These are phyloP conservation scores for Elsinoe australis DNA, from an alignment of 2,329 filamentous ascomycete genomes.

Conservation along the genomic window DNA sequence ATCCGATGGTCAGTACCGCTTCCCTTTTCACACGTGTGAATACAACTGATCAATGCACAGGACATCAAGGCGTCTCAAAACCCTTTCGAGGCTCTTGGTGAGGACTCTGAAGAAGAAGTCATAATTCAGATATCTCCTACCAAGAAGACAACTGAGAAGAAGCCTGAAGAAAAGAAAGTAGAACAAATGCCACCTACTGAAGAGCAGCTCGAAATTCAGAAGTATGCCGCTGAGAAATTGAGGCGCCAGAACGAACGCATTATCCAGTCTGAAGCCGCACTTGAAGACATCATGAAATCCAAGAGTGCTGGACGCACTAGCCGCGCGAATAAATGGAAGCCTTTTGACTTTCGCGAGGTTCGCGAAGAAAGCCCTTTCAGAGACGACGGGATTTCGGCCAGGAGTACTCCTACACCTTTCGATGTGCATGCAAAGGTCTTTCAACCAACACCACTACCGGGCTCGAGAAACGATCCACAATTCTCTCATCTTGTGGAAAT, in stretches of 20 bases:
- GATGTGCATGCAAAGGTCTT: slow-evolving; percentile 30
- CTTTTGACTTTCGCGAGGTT: slow-evolving; percentile 23
- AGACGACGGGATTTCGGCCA: slow-evolving; percentile 14
- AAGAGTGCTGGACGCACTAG: slow-evolving; percentile 9
- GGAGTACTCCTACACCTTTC: slow-evolving; percentile 14
- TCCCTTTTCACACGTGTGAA: no score
- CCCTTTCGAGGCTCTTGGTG: slow-evolving; percentile 8
- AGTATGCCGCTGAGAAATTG: slow-evolving; percentile 10
- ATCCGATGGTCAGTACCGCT: no score
- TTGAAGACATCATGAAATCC: slow-evolving; percentile 7
- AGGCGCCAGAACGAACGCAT: slow-evolving; percentile 11
- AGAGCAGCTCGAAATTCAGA: background rate
- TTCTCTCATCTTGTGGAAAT: slow-evolving; percentile 13
- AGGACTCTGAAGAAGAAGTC: background rate
- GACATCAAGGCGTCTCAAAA: slow-evolving; percentile 8
- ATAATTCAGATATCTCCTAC: background rate
- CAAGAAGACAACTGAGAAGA: background rate
- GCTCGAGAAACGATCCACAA: slow-evolving; percentile 21
- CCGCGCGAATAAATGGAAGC: slow-evolving; percentile 23
- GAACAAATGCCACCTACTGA: background rate
- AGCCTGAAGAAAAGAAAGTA: background rate
- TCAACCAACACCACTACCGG: slow-evolving; percentile 24
- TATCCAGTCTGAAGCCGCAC: slow-evolving; percentile 4
- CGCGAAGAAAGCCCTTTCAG: slow-evolving; percentile 20
- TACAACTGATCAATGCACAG: no score